These are phyloP conservation scores for Phaseolus lunatus DNA, from an alignment of 306 rosid species.

Conservation along the genomic window DNA sequence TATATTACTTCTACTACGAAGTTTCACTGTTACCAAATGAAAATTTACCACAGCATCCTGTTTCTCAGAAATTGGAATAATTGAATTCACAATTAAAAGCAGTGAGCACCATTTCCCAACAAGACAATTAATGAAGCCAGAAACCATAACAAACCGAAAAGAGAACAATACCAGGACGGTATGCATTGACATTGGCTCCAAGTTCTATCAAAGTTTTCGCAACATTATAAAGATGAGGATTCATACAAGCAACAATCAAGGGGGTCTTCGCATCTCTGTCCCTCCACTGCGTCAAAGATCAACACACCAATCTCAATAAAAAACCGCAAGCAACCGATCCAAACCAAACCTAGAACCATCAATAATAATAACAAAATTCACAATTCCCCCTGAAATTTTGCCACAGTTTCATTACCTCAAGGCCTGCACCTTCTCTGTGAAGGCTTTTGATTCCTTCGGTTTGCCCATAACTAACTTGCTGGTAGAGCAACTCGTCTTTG, in stretches of 20 bases:
- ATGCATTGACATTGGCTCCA: constrained; percentile 91
- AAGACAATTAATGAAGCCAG: not conserved
- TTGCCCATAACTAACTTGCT: constrained; percentile 83
- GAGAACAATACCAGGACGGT: constrained; percentile 74
- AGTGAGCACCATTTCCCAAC: constrained; percentile 8
- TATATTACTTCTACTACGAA: not conserved
- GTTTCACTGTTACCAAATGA: not conserved
- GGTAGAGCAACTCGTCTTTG: constrained; percentile 77
- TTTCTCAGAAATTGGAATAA: constrained; percentile 15
- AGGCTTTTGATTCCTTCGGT: constrained; percentile 81
- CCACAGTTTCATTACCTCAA: constrained; percentile 67
- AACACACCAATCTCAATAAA: constrained; percentile 40
- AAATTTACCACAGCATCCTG: not conserved
- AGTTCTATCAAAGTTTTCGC: constrained; percentile 84
- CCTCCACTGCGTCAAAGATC: constrained; percentile 64
- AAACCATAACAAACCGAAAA: not conserved
- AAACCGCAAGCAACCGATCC: constrained; percentile 37
- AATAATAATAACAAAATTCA: constrained; percentile 4
- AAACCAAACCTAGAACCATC: constrained; percentile 40
- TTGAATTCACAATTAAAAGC: constrained; percentile 27
- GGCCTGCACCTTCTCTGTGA: constrained; percentile 79
- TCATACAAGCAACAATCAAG: constrained; percentile 88
- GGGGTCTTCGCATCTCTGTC: constrained; percentile 87
- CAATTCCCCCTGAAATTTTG: not conserved
- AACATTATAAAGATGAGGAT: constrained; percentile 66